Evolutionary conservation across 2,329 filamentous ascomycete species (phyloP).

Genomic region (Hypoxylon sp.): DNA sequence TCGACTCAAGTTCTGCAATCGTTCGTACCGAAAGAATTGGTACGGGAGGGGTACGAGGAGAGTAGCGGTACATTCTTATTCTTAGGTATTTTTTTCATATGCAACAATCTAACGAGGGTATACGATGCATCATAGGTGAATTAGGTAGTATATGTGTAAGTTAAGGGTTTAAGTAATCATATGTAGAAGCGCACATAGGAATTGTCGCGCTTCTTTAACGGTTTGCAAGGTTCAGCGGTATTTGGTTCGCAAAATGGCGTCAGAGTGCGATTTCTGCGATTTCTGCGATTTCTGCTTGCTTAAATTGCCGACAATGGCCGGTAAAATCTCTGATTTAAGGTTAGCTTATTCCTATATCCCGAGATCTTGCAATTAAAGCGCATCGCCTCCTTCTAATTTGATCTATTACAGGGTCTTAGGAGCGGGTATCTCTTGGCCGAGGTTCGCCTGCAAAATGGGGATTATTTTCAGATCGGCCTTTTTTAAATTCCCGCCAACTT

Average conservation of each 20-base stretch:
- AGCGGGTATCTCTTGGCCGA: constrained; percentile 14
- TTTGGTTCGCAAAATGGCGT: constrained; percentile 22
- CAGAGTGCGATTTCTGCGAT: no score
- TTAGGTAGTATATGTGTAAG: constrained; percentile 9
- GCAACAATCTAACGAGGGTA: constrained; percentile 14
- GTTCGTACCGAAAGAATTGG: constrained; percentile 32
- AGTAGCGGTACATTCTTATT: constrained; percentile 41
- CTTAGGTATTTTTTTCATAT: constrained; percentile 17
- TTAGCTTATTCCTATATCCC: constrained; percentile 27
- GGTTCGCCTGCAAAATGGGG: constrained; percentile 13
- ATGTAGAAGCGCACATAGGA: neutral
- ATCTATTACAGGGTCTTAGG: no score
- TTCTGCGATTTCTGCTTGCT: neutral
- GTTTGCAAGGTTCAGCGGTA: constrained; percentile 4
- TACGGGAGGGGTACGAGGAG: constrained; percentile 28
- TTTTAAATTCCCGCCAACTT: constrained; percentile 27
- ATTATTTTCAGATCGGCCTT: constrained; percentile 11
- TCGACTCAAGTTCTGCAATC: constrained; percentile 26
- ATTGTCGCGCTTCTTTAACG: constrained; percentile 5
- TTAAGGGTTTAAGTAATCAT: neutral
- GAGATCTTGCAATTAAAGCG: constrained; percentile 12
- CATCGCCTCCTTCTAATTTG: neutral
- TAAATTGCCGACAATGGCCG: constrained; percentile 16
- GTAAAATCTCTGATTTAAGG: constrained; percentile 13
- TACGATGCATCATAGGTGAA: constrained; percentile 30